Evolutionary conservation across 129 eudicot genomes (phyloP), one percentile per base, ranked within the genome.

Genomic region (Chrysanthemum lavandulifolium): DNA sequence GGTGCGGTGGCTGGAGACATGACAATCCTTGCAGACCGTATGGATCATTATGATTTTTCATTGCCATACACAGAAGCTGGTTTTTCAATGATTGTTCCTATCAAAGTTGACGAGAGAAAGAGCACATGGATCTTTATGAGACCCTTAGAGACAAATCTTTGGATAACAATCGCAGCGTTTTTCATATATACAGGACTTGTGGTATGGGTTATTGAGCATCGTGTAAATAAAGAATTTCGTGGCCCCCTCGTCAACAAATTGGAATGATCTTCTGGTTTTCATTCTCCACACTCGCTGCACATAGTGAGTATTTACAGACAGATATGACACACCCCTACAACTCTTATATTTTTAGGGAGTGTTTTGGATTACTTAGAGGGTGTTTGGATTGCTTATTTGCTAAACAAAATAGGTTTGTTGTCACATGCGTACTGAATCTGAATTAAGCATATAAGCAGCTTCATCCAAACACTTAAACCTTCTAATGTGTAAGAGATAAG

Each of bases 201-300:
- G 11, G 81, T 87, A 27, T 87, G 92, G 92, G 79, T 84, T 40
- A 50, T 87, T 3, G 88, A 87, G 77, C 84, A 81, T 70, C 81
- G 86, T 0, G 69, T 79, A 5, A 86, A 86, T 70, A 61, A 68
- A 52, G 92, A 81, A 2, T 84, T 87, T 19, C 78, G 89, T 7
- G 86, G 82, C 6, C 63, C 84, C 75, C 56, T 48, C 8, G 18
- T 51, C 77, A 82, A 25, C 89, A 84, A 76, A 61, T 84, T 10
- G 84, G 89, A 45, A 74, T 29, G 45, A 63, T 71, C 58, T 74
- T 87, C 16, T 87, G 89, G 93, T 87, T 87, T 69, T 72, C 87
- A 43, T 84, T 87, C 78, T 84, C 87, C 56, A 87, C 93, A 73
- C 67, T 87, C 71, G 87, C 79, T 58, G 79, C 93, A 23, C 89